Conservation (phyloP, 169 alveolate genomes). For the Cryptosporidium felis region DNA sequence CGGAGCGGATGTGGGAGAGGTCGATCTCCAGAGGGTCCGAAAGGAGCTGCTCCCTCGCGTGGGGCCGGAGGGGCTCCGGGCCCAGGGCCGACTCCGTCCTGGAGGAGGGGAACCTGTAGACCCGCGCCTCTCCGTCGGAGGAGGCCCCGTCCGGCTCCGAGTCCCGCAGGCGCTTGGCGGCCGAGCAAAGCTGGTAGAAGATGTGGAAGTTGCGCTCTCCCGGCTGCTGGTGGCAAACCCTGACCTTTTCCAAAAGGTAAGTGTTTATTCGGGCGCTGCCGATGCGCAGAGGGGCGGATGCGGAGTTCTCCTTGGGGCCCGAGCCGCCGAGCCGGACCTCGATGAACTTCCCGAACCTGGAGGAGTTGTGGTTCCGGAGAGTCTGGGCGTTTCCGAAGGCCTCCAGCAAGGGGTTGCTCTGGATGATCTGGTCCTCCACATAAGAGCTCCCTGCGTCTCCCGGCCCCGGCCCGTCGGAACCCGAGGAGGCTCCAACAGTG, state of each 20-base stretch:
- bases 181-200: conserved; percentile 93
- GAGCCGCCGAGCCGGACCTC: conserved; percentile 89
- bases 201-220: conserved; percentile 97
- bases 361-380: conserved; percentile 92
- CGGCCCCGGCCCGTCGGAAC: neutral
- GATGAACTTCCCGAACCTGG: conserved; percentile 98
- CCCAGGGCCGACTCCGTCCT: neutral
- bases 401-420: conserved; percentile 97
- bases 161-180: conserved; percentile 75
- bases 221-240: conserved; percentile 93
- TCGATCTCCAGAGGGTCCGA: conserved; percentile 35
- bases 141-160: neutral
- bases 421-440: conserved; percentile 90
- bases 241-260: conserved; percentile 95
- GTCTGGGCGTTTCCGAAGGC: conserved; percentile 99
- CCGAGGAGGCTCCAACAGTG: conserved; percentile 18
- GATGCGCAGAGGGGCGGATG: neutral
- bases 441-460: conserved; percentile 35
- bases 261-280: conserved; percentile 93
- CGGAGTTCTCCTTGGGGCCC: conserved; percentile 51
- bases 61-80: neutral
- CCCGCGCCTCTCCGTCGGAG: neutral
- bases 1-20: conserved; percentile 47
- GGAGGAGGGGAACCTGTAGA: conserved; percentile 38
- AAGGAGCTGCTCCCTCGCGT: neutral